Percentiles rank a stretch among this genome's conserved stretches.
These are phyloP conservation scores for Acanthamoeba quina DNA, from an alignment of 208 protist species.

Conservation along the genomic window DNA sequence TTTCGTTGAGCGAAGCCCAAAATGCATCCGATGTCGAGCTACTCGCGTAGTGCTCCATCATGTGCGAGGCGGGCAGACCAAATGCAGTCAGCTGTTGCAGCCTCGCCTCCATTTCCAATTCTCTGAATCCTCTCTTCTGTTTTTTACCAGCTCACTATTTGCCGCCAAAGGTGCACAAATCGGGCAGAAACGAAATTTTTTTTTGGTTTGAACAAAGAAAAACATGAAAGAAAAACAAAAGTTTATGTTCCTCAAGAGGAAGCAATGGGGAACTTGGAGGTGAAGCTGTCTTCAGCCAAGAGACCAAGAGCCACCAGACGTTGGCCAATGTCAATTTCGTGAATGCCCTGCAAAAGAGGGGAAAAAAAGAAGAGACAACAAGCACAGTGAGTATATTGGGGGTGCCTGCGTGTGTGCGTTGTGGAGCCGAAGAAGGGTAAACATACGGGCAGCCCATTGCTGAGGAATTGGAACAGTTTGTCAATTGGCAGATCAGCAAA, in stretches of 20 bases:
- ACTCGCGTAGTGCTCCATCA: background rate
- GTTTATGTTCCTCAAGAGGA: background rate
- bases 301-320: background rate
- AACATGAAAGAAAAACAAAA: no score
- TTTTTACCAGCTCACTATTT: no score
- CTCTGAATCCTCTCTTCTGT: no score
- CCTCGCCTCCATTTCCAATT: background rate
- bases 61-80: background rate
- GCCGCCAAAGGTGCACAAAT: no score
- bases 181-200: no score
- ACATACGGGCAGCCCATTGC: background rate
- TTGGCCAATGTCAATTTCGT: background rate
- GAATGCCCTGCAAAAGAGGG: background rate
- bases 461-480: slow-evolving; percentile 7
- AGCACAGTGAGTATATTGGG: background rate
- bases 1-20: slow-evolving; percentile 23
- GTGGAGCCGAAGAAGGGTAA: background rate
- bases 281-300: background rate
- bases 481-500: background rate
- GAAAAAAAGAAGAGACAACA: background rate
- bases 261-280: background rate
- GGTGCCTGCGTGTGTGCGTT: background rate
- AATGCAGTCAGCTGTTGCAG: background rate
- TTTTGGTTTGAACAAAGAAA: no score
- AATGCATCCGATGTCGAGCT: background rate